Conservation (phyloP, 2,329 filamentous ascomycete genomes). For the Cladosporium sp. region DNA sequence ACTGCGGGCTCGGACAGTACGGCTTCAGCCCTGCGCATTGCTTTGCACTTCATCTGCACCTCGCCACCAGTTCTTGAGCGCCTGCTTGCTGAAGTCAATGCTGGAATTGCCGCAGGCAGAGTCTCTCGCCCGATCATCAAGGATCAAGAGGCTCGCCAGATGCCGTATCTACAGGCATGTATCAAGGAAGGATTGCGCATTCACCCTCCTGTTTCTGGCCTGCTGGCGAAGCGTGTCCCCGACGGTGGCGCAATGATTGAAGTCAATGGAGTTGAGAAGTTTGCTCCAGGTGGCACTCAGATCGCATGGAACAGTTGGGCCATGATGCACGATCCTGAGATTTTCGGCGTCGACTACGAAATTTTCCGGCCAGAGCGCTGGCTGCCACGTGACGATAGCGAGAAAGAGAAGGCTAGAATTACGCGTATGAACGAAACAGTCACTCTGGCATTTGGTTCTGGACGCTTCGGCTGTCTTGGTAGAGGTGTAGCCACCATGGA, state of each 20-base stretch:
- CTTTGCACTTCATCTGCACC: slow-evolving; percentile 51
- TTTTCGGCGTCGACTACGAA: slow-evolving; percentile 36
- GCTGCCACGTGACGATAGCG: slow-evolving; percentile 27
- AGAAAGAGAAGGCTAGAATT: slow-evolving; percentile 26
- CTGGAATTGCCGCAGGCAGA: slow-evolving; percentile 34
- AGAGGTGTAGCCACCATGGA: slow-evolving; percentile 36
- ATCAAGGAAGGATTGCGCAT: slow-evolving; percentile 46
- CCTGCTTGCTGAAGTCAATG: slow-evolving; percentile 46
- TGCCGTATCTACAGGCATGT: slow-evolving; percentile 45
- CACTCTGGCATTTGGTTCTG: slow-evolving; percentile 33
- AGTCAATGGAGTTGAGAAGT: slow-evolving; percentile 33
- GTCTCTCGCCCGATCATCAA: slow-evolving; percentile 46
- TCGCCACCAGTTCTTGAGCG: slow-evolving; percentile 44
- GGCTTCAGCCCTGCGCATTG: slow-evolving; percentile 51
- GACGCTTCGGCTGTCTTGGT: slow-evolving; percentile 35
- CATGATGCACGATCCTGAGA: slow-evolving; percentile 33
- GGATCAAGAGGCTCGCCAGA: slow-evolving; percentile 39
- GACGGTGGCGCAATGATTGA: slow-evolving; percentile 31
- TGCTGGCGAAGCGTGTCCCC: slow-evolving; percentile 35
- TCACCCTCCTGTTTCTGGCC: slow-evolving; percentile 40
- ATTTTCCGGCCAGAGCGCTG: slow-evolving; percentile 38
- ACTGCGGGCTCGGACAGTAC: slow-evolving; percentile 58
- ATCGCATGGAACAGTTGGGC: slow-evolving; percentile 38
- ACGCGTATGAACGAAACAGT: slow-evolving; percentile 34
- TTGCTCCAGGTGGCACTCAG: slow-evolving; percentile 33